Conservation (phyloP, 805 yeast genomes). For the Dipodascus albidus region DNA sequence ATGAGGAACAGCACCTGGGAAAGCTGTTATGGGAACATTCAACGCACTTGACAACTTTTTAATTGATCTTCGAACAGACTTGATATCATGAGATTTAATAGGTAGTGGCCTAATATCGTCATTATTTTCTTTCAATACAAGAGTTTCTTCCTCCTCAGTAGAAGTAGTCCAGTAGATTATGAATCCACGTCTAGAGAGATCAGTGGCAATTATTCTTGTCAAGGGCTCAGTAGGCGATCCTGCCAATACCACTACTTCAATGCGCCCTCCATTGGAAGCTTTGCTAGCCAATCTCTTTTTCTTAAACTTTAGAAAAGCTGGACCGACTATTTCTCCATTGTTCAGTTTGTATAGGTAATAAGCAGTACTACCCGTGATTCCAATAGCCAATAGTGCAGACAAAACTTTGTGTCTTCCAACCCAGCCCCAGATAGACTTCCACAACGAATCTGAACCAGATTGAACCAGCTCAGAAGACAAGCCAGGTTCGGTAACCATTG, state of each 20-base stretch:
- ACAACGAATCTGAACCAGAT: not conserved
- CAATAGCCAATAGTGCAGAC: not conserved
- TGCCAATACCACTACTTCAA: conserved; percentile 61
- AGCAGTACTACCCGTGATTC: not conserved
- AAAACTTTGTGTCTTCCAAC: not conserved
- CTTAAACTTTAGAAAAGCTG: not conserved
- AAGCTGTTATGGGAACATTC: conserved; percentile 44
- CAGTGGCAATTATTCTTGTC: conserved; percentile 56
- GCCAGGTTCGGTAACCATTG: not conserved
- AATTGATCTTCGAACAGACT: conserved; percentile 35
- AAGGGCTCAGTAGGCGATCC: conserved; percentile 73
- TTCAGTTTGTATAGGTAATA: not conserved
- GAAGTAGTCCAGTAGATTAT: conserved; percentile 67
- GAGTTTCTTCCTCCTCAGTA: conserved; percentile 43
- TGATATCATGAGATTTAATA: conserved; percentile 34
- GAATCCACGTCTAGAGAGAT: conserved; percentile 68
- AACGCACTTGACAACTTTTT: conserved; percentile 38
- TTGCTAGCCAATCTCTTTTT: conserved; percentile 45
- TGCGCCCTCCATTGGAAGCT: conserved; percentile 58
- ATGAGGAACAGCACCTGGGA: conserved; percentile 47
- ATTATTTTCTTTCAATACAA: conserved; percentile 39
- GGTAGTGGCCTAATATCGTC: conserved; percentile 60
- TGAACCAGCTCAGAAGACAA: not conserved
- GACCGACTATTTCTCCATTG: not conserved
- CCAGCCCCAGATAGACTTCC: not conserved